A percentile compares a stretch with the other conserved stretches of the same genome.
Conservation (phyloP, 495 filamentous ascomycete species). For the Aspergillus diversus region DNA sequence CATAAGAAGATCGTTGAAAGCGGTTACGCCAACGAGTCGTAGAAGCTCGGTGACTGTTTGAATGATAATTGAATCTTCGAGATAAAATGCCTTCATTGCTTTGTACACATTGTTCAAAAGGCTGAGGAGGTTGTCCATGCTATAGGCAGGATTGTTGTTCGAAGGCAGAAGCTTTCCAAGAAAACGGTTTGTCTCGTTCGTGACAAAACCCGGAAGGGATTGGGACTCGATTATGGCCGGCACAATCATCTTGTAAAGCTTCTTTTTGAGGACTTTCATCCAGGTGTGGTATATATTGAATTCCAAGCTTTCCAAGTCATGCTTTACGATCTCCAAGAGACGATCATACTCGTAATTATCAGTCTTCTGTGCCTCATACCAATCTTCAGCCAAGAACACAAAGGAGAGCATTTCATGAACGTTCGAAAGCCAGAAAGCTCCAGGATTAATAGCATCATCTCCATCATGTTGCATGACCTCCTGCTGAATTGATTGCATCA, state of each 20-base stretch:
- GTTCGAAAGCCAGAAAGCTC: slow-evolving; percentile 98
- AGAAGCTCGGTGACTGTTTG: slow-evolving; percentile 95
- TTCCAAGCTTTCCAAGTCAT: slow-evolving; percentile 95
- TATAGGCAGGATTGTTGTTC: slow-evolving; percentile 87
- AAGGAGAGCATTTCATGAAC: slow-evolving; percentile 99
- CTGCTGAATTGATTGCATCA: slow-evolving; percentile 99
- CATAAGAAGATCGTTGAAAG: slow-evolving; percentile 98
- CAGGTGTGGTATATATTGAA: slow-evolving; percentile 99
- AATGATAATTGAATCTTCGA: slow-evolving; percentile 93
- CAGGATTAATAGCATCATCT: slow-evolving; percentile 95
- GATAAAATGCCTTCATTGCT: slow-evolving; percentile 96
- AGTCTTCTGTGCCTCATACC: slow-evolving; percentile 99
- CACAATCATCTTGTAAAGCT: slow-evolving; percentile 98
- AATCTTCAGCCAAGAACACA: slow-evolving; percentile 98
- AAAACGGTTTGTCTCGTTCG: slow-evolving; percentile 96
- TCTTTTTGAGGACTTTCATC: slow-evolving; percentile 99
- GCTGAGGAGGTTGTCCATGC: slow-evolving; percentile 98
- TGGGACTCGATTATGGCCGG: slow-evolving; percentile 99
- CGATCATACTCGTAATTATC: slow-evolving; percentile 99
- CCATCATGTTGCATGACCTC: slow-evolving; percentile 99
- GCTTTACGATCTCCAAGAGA: slow-evolving; percentile 97
- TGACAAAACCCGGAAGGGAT: slow-evolving; percentile 96
- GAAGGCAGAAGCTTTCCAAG: slow-evolving; percentile 92
- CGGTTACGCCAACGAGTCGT: slow-evolving; percentile 92
- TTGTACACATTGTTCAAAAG: slow-evolving; percentile 97